Conservation (phyloP, 2,329 filamentous ascomycete species). For the Paraphaeosphaeria sporulosa region DNA sequence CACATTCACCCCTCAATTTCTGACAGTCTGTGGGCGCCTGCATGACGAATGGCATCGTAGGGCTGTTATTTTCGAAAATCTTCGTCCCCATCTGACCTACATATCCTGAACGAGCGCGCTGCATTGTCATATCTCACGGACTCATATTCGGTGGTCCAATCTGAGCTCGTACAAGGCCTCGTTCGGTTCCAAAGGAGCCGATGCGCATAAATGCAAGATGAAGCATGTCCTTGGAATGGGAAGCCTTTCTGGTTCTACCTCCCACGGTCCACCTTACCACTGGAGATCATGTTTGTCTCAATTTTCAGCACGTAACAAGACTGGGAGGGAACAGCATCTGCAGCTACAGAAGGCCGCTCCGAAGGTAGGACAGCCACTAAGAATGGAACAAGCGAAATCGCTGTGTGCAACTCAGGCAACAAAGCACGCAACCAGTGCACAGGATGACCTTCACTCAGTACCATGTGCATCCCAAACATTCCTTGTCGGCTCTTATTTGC, state of each 20-base stretch:
- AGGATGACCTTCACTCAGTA: conserved; percentile 21
- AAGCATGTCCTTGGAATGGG: not conserved
- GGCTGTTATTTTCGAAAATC: not conserved
- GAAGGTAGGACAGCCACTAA: conserved; percentile 11
- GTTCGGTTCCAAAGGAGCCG: not conserved
- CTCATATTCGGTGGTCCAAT: no score
- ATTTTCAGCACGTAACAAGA: conserved; percentile 1
- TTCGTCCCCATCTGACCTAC: not conserved
- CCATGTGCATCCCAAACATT: not conserved
- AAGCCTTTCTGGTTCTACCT: not conserved
- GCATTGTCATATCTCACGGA: not conserved
- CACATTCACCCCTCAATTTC: not conserved
- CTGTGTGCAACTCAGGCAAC: conserved; percentile 15
- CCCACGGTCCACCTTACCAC: not conserved
- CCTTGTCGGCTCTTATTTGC: conserved; percentile 1
- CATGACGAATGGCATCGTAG: not conserved
- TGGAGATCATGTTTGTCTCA: not conserved
- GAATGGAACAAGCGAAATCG: conserved; percentile 14
- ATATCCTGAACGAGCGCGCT: not conserved
- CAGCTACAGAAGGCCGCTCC: conserved; percentile 9
- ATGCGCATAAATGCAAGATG: not conserved
- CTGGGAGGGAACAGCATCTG: not conserved
- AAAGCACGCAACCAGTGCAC: conserved; percentile 21
- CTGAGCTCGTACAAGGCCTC: not conserved
- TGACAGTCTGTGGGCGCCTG: conserved; percentile 1